Conservation (phyloP, 305 asterid species). For the Rubia balearica region DNA sequence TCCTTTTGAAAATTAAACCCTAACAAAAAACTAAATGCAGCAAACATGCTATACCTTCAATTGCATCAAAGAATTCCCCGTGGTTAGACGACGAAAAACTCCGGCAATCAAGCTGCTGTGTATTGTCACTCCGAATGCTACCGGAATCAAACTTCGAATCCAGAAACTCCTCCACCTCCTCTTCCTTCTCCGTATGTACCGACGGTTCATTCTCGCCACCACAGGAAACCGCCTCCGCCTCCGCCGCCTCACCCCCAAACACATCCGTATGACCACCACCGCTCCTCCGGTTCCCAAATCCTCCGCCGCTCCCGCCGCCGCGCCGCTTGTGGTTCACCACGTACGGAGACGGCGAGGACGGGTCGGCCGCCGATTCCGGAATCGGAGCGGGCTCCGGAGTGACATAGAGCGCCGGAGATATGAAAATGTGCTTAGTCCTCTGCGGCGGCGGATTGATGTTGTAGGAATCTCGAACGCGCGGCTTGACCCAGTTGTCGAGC, state of each 20-base stretch:
- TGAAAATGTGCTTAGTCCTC: slow-evolving; percentile 42
- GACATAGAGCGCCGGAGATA: slow-evolving; percentile 58
- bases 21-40: background rate
- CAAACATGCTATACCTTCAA: background rate
- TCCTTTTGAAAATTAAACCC: background rate
- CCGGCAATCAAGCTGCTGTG: slow-evolving; percentile 39
- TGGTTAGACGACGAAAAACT: slow-evolving; percentile 55
- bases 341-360: slow-evolving; percentile 68
- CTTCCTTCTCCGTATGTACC: slow-evolving; percentile 4
- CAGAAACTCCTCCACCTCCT: slow-evolving; percentile 29
- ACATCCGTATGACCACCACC: slow-evolving; percentile 9
- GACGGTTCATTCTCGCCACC: slow-evolving; percentile 8
- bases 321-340: slow-evolving; percentile 73
- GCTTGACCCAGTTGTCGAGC: slow-evolving; percentile 50
- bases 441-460: slow-evolving; percentile 13
- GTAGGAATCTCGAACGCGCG: slow-evolving; percentile 36
- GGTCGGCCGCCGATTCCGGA: slow-evolving; percentile 32
- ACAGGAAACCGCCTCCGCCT: slow-evolving; percentile 11
- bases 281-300: slow-evolving; percentile 20
- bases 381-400: slow-evolving; percentile 75
- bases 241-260: slow-evolving; percentile 16
- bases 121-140: slow-evolving; percentile 31
- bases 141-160: slow-evolving; percentile 32
- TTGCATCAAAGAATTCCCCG: slow-evolving; percentile 71
- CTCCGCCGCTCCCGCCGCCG: slow-evolving; percentile 32